Evolutionary conservation across 78 protist genomes (phyloP).

Genomic region (Anaeramoeba flamelloides): DNA sequence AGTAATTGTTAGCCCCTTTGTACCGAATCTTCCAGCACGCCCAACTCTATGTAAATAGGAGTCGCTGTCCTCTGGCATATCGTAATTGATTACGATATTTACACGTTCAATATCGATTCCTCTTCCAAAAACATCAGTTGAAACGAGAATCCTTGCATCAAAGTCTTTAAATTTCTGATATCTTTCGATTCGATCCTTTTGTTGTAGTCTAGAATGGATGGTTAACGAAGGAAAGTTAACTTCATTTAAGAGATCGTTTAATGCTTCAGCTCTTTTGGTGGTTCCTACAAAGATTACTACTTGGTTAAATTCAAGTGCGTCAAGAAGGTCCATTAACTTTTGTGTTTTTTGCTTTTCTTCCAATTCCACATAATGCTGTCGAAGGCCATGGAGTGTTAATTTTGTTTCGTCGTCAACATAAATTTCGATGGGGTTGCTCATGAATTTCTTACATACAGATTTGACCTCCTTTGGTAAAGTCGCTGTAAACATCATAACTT

Average conservation of each 20-base stretch:
- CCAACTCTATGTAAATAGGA: neutral
- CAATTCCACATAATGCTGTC: neutral
- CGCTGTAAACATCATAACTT: neutral
- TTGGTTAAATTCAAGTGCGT: neutral
- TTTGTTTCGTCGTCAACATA: neutral
- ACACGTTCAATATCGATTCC: neutral
- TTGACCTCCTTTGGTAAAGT: neutral
- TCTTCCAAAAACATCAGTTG: neutral
- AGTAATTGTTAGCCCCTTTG: neutral
- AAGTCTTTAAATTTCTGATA: neutral
- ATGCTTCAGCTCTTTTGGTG: neutral
- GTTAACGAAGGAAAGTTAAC: neutral
- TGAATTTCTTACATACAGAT: neutral
- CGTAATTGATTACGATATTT: neutral
- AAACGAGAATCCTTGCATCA: neutral
- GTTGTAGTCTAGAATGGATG: neutral
- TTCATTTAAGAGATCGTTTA: neutral
- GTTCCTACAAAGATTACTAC: neutral
- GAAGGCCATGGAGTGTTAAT: neutral
- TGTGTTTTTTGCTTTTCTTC: neutral
- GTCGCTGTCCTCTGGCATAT: neutral
- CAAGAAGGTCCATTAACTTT: neutral
- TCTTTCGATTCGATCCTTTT: neutral
- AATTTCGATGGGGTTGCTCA: neutral
- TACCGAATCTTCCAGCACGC: neutral